Evolutionary conservation across 2,329 filamentous ascomycete species (phyloP).

Genomic region (Chalara sp.): DNA sequence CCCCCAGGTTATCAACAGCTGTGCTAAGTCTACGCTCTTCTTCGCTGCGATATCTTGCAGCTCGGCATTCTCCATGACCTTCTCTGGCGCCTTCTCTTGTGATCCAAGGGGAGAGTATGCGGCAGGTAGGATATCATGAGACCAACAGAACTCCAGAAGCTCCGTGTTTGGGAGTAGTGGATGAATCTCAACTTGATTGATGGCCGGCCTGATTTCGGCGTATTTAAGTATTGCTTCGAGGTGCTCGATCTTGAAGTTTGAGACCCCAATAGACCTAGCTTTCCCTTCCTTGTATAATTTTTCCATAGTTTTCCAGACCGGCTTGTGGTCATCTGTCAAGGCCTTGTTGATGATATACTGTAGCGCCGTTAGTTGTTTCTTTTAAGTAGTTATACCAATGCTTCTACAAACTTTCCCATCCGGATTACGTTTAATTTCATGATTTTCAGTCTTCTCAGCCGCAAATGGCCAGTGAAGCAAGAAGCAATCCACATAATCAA

Average conservation of each 20-base stretch:
- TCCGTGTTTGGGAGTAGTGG: constrained; percentile 66
- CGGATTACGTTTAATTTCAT: constrained; percentile 45
- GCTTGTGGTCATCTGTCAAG: constrained; percentile 56
- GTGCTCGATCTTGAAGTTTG: constrained; percentile 48
- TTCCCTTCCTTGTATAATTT: constrained; percentile 53
- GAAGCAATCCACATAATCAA: constrained; percentile 76
- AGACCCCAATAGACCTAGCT: constrained; percentile 50
- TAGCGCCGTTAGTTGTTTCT: constrained; percentile 7
- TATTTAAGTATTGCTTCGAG: constrained; percentile 44
- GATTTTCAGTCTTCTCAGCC: constrained; percentile 69
- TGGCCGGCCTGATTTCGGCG: constrained; percentile 41
- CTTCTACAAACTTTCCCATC: constrained; percentile 39
- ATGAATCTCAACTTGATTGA: constrained; percentile 61
- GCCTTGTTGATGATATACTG: constrained; percentile 55
- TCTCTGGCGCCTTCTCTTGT: constrained; percentile 57
- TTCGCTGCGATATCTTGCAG: constrained; percentile 56
- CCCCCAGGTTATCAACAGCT: constrained; percentile 65
- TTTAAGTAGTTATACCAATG: neutral
- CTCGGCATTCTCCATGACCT: constrained; percentile 49
- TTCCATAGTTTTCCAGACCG: constrained; percentile 70
- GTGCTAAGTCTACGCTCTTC: constrained; percentile 50
- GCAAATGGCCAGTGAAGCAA: constrained; percentile 77
- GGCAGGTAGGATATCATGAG: constrained; percentile 64
- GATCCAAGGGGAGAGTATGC: constrained; percentile 65
- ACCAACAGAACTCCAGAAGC: constrained; percentile 59